A percentile compares a stretch with the other conserved stretches of the same genome.
phyloP scores from a whole-genome alignment of 371 early-diverging fungal species.

The Actinomucor elegans region DNA sequence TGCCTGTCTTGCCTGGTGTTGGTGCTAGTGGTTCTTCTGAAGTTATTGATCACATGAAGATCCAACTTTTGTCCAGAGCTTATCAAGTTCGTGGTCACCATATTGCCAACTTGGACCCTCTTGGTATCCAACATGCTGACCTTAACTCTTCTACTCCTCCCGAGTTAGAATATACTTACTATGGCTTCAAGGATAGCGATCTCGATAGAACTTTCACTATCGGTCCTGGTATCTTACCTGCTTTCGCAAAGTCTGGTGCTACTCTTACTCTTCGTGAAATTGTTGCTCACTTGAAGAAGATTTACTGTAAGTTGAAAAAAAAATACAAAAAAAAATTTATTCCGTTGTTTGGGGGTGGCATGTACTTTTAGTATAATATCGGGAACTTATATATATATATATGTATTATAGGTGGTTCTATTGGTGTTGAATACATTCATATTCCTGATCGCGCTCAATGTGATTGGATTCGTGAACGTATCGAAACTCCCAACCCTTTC shows the following conservation, averaged over 20 bases:
- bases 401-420: conserved; percentile 18
- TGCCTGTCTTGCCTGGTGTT: conserved; percentile 57
- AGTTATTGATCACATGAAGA: conserved; percentile 95
- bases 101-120: conserved; percentile 90
- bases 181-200: conserved; percentile 93
- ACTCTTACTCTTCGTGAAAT: conserved; percentile 89
- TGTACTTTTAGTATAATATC: too few relatives aligned
- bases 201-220: conserved; percentile 88
- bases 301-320: conserved; percentile 82
- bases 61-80: conserved; percentile 95
- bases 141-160: conserved; percentile 63
- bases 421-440: conserved; percentile 97
- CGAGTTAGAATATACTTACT: conserved; percentile 86
- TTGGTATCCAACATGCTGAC: conserved; percentile 78
- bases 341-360: too few relatives aligned
- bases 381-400: too few relatives aligned
- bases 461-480: conserved; percentile 93
- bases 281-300: conserved; percentile 73
- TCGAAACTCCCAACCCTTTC: conserved; percentile 90
- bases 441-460: conserved; percentile 94
- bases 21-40: conserved; percentile 51
- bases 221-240: conserved; percentile 94
- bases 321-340: too few relatives aligned
- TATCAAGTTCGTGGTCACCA: conserved; percentile 98
- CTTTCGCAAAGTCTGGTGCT: conserved; percentile 67